Evolutionary conservation across 78 protist genomes (phyloP).

Genomic region (Emiliania huxleyi): DNA sequence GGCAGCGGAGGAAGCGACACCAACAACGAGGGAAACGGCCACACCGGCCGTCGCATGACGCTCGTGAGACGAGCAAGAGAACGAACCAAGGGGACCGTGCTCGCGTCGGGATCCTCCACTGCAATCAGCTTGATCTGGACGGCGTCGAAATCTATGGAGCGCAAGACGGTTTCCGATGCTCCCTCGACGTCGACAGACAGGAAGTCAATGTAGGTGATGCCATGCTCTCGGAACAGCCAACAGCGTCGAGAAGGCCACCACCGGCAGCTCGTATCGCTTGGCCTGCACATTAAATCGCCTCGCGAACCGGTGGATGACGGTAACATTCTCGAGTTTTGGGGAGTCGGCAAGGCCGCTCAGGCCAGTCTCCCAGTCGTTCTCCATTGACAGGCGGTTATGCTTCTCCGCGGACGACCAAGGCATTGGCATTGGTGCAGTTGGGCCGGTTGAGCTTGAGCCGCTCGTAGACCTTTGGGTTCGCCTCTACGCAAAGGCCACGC

Average conservation of each 20-base stretch:
- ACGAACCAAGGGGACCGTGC: no score
- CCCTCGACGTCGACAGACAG: background rate
- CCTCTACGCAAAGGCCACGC: background rate
- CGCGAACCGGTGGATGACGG: no score
- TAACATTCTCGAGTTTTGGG: no score
- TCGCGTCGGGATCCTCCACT: no score
- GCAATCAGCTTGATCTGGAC: no score
- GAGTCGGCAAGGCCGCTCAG: background rate
- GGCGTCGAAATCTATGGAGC: background rate
- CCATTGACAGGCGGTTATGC: background rate
- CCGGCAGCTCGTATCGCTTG: background rate
- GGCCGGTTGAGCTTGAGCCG: background rate
- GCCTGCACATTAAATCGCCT: background rate
- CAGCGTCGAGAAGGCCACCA: background rate
- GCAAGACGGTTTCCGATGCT: background rate
- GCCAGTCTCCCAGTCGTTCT: background rate
- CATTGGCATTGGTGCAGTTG: background rate
- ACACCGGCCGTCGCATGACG: no score
- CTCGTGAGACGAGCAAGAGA: no score
- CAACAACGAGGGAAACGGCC: no score
- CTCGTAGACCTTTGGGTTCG: background rate
- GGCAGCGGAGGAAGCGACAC: no score
- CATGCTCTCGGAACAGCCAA: background rate
- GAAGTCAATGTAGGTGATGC: background rate
- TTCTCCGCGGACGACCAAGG: background rate